Percentiles rank a stretch among this genome's conserved stretches.
phyloP scores from a whole-genome alignment of 257 asterid genomes.

The Solanum piurae region DNA sequence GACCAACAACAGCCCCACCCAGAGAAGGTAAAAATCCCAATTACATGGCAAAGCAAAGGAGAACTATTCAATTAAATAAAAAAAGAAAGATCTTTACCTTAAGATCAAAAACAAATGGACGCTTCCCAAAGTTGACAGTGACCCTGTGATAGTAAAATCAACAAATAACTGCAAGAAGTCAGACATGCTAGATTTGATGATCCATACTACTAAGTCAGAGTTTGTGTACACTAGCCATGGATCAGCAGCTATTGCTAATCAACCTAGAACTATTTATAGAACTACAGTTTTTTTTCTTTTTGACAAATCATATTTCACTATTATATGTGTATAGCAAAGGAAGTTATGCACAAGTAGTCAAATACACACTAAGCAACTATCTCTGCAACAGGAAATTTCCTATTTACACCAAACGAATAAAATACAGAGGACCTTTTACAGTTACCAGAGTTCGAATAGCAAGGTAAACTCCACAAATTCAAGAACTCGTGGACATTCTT shows the following conservation, averaged over 20 bases:
- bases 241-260: neutral
- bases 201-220: neutral
- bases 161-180: slow-evolving; percentile 8
- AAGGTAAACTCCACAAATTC: neutral
- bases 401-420: neutral
- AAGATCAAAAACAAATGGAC: slow-evolving; percentile 66
- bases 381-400: neutral
- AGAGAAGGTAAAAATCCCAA: neutral
- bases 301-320: neutral
- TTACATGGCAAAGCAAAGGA: neutral
- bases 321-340: neutral
- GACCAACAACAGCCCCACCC: neutral
- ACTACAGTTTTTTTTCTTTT: neutral
- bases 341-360: neutral
- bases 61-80: neutral
- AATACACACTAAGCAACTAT: neutral
- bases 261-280: neutral
- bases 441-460: neutral
- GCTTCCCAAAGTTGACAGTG: slow-evolving; percentile 78
- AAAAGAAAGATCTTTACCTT: slow-evolving; percentile 39
- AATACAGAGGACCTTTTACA: neutral
- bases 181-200: slow-evolving; percentile 1
- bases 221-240: neutral
- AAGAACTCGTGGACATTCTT: neutral
- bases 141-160: slow-evolving; percentile 53